Conservation (phyloP, 129 eudicot genomes). For the Flaveria robusta region DNA sequence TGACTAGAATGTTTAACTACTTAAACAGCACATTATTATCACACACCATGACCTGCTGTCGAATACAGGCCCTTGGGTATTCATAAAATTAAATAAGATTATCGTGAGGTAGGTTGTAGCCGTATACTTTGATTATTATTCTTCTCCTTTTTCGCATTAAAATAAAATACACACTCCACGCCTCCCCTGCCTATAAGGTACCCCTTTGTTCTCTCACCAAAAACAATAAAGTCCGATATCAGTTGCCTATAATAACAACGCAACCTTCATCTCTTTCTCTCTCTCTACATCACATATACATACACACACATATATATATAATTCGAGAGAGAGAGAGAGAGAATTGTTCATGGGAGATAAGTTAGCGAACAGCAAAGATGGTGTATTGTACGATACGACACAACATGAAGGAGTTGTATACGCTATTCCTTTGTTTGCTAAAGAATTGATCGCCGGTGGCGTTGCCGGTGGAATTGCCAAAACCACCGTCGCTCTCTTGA, state of each 20-base stretch:
- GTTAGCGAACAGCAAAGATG: slow-evolving; percentile 30
- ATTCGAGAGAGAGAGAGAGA: slow-evolving; percentile 34
- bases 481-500: slow-evolving; percentile 92
- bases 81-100: too few relatives aligned
- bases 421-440: slow-evolving; percentile 75
- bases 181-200: too few relatives aligned
- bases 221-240: too few relatives aligned
- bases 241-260: too few relatives aligned
- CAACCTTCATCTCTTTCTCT: slow-evolving; percentile 32
- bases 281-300: slow-evolving; percentile 21
- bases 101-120: background rate
- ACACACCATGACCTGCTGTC: too few relatives aligned
- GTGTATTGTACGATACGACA: slow-evolving; percentile 14
- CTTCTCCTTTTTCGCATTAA: too few relatives aligned
- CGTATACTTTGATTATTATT: background rate
- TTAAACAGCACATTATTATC: too few relatives aligned
- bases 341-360: slow-evolving; percentile 37
- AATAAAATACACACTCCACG: too few relatives aligned
- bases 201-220: too few relatives aligned
- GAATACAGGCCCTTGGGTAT: too few relatives aligned
- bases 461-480: slow-evolving; percentile 95
- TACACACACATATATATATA: too few relatives aligned
- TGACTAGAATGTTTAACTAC: too few relatives aligned
- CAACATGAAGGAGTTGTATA: slow-evolving; percentile 46
- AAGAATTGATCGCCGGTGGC: slow-evolving; percentile 95